Conservation (phyloP, 2,329 filamentous ascomycete species). For the Aspergillus eucalypticola region DNA sequence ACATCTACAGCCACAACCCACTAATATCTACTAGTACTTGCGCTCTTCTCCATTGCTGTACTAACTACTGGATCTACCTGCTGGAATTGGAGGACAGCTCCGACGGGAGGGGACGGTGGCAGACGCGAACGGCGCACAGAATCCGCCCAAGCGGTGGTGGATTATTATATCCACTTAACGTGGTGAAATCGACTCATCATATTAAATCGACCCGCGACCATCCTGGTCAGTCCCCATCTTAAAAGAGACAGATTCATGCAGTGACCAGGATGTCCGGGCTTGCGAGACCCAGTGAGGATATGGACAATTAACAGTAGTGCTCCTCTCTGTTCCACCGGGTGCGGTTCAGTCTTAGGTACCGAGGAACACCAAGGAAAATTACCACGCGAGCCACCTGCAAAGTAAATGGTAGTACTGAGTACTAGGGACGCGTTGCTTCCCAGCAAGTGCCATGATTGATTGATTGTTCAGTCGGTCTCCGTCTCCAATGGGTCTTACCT, state of each 20-base stretch:
- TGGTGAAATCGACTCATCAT: constrained; percentile 6
- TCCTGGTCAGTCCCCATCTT: constrained; percentile 8
- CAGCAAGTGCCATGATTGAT: too few relatives aligned
- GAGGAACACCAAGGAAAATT: not conserved
- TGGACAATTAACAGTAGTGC: not conserved
- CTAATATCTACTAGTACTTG: too few relatives aligned
- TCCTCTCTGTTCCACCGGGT: not conserved
- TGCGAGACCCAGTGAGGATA: not conserved
- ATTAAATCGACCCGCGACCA: constrained; percentile 9
- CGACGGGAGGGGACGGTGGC: not conserved
- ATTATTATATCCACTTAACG: constrained; percentile 4
- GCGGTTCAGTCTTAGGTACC: not conserved
- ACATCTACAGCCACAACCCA: too few relatives aligned
- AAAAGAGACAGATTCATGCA: constrained; percentile 7
- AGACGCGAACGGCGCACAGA: not conserved
- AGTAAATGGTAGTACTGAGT: too few relatives aligned
- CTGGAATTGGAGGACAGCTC: not conserved
- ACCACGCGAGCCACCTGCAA: not conserved
- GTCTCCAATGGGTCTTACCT: constrained; percentile 6
- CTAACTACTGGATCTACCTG: too few relatives aligned
- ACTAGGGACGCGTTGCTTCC: too few relatives aligned
- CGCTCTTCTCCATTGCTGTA: too few relatives aligned
- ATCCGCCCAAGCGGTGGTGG: not conserved
- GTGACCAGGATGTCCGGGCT: constrained; percentile 6
- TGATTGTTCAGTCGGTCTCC: not conserved